Conservation (phyloP, 352 stramenopile genomes). For the Phytopythium kandeliae region DNA sequence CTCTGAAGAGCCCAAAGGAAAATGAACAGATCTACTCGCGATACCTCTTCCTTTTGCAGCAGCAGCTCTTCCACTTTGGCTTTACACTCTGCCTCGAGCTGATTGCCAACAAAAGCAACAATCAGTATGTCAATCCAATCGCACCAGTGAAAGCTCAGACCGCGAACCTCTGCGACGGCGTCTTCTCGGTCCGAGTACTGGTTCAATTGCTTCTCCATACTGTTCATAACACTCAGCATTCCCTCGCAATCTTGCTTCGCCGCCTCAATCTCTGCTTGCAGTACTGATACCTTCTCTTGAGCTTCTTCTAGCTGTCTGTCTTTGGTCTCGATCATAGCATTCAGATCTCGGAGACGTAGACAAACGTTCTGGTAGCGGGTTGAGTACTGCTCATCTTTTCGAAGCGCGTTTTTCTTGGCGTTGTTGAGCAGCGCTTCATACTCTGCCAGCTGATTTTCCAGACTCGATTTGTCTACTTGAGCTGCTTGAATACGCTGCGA, state of each 20-base stretch:
- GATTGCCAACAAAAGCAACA: background rate
- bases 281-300: slow-evolving; percentile 27
- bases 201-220: slow-evolving; percentile 80
- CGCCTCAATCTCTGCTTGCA: slow-evolving; percentile 55
- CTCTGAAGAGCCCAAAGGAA: too few species aligned
- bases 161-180: slow-evolving; percentile 52
- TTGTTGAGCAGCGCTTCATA: slow-evolving; percentile 56
- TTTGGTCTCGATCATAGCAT: slow-evolving; percentile 43
- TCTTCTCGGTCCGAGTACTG: slow-evolving; percentile 74
- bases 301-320: slow-evolving; percentile 46
- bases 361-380: slow-evolving; percentile 71
- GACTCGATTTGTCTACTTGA: slow-evolving; percentile 20
- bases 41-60: slow-evolving; percentile 75
- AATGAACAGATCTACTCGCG: background rate
- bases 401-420: slow-evolving; percentile 52
- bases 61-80: slow-evolving; percentile 57
- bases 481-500: slow-evolving; percentile 26
- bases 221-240: slow-evolving; percentile 77
- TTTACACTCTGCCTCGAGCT: slow-evolving; percentile 75
- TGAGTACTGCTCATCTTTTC: slow-evolving; percentile 57
- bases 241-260: slow-evolving; percentile 74
- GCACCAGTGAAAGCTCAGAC: too few species aligned
- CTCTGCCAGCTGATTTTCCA: slow-evolving; percentile 50
- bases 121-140: background rate
- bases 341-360: slow-evolving; percentile 56